Conservation (phyloP, 192 early-diverging fungal genomes). For the Coemansia aciculifera region DNA sequence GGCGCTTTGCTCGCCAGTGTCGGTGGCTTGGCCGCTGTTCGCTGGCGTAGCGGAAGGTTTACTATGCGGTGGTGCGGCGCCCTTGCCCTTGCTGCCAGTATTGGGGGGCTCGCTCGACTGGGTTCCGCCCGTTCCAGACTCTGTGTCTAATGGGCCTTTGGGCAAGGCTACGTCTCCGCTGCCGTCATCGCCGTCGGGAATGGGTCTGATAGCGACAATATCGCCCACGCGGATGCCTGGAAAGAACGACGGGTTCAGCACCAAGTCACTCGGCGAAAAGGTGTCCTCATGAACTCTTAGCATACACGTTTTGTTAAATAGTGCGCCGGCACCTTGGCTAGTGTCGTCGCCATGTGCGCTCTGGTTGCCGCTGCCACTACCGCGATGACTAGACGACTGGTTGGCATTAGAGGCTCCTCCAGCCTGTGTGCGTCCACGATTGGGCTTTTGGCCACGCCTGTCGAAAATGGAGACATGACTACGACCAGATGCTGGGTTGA, state of each 20-base stretch:
- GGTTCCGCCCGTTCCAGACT: neutral
- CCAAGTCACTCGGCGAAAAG: constrained; percentile 39
- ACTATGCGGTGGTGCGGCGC: neutral
- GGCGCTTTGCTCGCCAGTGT: neutral
- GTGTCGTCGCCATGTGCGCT: constrained; percentile 24
- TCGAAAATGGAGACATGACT: constrained; percentile 46
- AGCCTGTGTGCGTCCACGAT: constrained; percentile 24
- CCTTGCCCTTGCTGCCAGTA: neutral
- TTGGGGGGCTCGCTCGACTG: constrained; percentile 12
- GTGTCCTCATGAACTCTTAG: constrained; percentile 46
- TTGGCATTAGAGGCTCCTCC: constrained; percentile 16
- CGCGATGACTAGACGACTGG: neutral
- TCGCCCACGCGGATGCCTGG: constrained; percentile 51
- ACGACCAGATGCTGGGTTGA: constrained; percentile 5
- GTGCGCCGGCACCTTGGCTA: constrained; percentile 7
- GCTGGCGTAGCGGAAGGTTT: constrained; percentile 9
- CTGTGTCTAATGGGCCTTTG: constrained; percentile 28
- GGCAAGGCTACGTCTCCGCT: constrained; percentile 26
- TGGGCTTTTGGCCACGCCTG: constrained; percentile 30
- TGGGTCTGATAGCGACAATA: constrained; percentile 41
- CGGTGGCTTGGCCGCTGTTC: neutral
- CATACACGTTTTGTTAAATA: constrained; percentile 47
- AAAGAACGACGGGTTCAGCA: constrained; percentile 49
- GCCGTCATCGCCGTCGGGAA: constrained; percentile 21
- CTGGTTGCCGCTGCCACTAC: constrained; percentile 7